Percentiles rank a stretch among this genome's conserved stretches.
phyloP scores from a whole-genome alignment of 2,329 filamentous ascomycete genomes.

The Penicillium sp. region DNA sequence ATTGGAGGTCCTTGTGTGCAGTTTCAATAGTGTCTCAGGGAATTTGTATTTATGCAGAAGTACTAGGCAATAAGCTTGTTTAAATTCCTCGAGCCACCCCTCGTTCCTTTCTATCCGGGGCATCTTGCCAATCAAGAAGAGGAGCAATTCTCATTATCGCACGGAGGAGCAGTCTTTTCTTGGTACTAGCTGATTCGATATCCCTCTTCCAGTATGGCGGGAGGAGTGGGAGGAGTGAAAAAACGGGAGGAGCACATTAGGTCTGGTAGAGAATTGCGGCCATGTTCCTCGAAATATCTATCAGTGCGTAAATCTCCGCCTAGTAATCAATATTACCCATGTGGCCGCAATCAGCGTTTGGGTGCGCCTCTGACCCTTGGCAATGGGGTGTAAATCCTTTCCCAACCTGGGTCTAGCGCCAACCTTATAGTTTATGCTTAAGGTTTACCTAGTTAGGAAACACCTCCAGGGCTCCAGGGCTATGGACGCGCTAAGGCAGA shows the following conservation, averaged over 20 bases:
- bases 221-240: slow-evolving; percentile 11
- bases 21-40: neutral
- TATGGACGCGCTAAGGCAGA: neutral
- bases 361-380: neutral
- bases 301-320: neutral
- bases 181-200: neutral
- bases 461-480: no score
- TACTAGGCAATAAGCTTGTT: neutral
- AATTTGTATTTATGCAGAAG: neutral
- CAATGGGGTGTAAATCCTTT: neutral
- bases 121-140: neutral
- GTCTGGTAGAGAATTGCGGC: neutral
- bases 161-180: slow-evolving; percentile 3
- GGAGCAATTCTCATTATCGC: neutral
- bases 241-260: slow-evolving; percentile 1
- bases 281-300: neutral
- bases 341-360: neutral
- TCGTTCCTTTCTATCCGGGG: neutral
- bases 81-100: slow-evolving; percentile 4
- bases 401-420: neutral
- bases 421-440: neutral
- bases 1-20: neutral
- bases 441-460: no score
- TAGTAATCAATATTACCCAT: fast-evolving
- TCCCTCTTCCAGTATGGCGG: neutral